phyloP scores from a whole-genome alignment of 306 rosid genomes.

The Ormosia semicastrata region DNA sequence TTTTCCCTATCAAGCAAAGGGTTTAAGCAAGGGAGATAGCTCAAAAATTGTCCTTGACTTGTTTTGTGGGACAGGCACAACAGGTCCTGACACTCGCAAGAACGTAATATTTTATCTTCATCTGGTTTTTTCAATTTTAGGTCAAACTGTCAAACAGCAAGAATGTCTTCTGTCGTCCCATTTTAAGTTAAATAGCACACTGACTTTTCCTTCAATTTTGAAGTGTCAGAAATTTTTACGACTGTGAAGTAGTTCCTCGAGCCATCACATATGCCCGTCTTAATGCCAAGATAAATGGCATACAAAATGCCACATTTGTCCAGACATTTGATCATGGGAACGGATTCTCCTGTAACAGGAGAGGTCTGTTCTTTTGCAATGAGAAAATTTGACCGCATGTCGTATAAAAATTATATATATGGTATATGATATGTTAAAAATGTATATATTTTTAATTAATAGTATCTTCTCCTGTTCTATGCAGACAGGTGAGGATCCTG shows the following conservation, averaged over 20 bases:
- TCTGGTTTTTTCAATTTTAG: conserved; percentile 16
- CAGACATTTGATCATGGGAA: conserved; percentile 38
- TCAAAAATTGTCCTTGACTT: conserved; percentile 92
- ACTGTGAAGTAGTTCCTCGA: conserved; percentile 90
- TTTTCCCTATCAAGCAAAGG: conserved; percentile 68
- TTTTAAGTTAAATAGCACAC: neutral
- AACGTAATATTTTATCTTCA: conserved; percentile 48
- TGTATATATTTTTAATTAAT: no score
- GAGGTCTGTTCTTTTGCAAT: no score
- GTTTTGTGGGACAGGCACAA: conserved; percentile 98
- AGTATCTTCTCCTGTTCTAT: no score
- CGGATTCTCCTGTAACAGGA: no score
- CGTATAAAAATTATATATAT: no score
- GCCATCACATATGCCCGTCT: conserved; percentile 83
- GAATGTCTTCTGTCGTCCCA: neutral
- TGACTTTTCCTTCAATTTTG: conserved; percentile 19
- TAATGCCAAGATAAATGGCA: conserved; percentile 72
- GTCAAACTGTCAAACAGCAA: conserved; percentile 4
- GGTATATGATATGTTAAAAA: no score
- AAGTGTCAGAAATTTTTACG: conserved; percentile 84
- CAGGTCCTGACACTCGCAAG: conserved; percentile 87
- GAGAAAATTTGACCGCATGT: no score
- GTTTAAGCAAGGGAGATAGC: conserved; percentile 77
- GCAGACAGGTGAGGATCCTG: no score
- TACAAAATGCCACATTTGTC: conserved; percentile 81